Evolutionary conservation across 805 yeast genomes (phyloP).

Genomic region (Nakazawaea ambrosiae): DNA sequence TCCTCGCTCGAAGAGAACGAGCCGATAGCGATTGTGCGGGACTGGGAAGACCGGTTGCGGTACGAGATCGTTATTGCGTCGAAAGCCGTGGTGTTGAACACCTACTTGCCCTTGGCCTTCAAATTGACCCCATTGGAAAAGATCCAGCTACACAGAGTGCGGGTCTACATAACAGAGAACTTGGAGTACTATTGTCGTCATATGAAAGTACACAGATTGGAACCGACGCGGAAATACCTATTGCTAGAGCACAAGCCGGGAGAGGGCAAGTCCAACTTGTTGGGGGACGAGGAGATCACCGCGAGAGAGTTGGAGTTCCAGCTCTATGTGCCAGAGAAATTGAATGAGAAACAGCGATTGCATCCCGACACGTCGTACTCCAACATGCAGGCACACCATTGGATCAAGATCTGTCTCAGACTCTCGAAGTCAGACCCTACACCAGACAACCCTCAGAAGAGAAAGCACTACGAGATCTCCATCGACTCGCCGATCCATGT

Average conservation of each 20-base stretch:
- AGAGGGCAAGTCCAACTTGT: constrained; percentile 38
- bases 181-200: constrained; percentile 83
- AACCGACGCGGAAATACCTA: constrained; percentile 77
- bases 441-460: constrained; percentile 36
- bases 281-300: constrained; percentile 50
- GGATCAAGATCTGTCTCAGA: constrained; percentile 87
- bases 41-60: constrained; percentile 89
- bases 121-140: constrained; percentile 82
- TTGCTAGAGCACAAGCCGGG: constrained; percentile 74
- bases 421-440: constrained; percentile 61
- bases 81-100: constrained; percentile 78
- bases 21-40: constrained; percentile 83
- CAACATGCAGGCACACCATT: constrained; percentile 84
- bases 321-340: constrained; percentile 70
- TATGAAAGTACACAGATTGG: constrained; percentile 85
- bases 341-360: constrained; percentile 47
- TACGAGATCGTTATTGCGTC: constrained; percentile 91
- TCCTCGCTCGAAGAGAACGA: constrained; percentile 82
- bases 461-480: constrained; percentile 90
- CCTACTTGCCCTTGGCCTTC: constrained; percentile 78
- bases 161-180: constrained; percentile 83
- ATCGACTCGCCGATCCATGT: constrained; percentile 93
- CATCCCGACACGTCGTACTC: constrained; percentile 85
- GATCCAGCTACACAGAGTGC: constrained; percentile 75
- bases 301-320: constrained; percentile 82